phyloP scores from a whole-genome alignment of 768 basidiomycete genomes.

The Coprinellus aureogranulatus region DNA sequence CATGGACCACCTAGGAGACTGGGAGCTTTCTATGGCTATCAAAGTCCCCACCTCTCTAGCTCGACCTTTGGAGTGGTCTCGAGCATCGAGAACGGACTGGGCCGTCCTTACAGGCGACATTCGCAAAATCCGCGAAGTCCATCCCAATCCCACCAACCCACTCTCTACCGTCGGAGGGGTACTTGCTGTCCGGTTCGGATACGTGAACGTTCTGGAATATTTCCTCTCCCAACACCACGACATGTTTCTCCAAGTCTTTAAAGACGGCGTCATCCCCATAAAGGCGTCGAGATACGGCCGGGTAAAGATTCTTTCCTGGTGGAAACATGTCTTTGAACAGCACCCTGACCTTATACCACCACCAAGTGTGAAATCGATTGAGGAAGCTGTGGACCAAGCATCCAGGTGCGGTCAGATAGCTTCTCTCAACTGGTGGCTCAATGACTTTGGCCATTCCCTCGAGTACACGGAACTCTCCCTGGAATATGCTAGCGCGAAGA shows the following conservation, averaged over 20 bases:
- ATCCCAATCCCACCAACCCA: conserved; percentile 48
- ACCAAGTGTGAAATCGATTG: conserved; percentile 52
- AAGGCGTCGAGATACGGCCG: conserved; percentile 78
- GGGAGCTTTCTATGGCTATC: conserved; percentile 80
- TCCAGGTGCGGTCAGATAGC: conserved; percentile 72
- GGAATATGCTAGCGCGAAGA: conserved; percentile 75
- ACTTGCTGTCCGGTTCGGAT: conserved; percentile 67
- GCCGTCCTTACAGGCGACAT: conserved; percentile 69
- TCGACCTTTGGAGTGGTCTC: conserved; percentile 67
- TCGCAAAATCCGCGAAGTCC: conserved; percentile 56
- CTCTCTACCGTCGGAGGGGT: conserved; percentile 72
- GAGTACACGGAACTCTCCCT: conserved; percentile 80
- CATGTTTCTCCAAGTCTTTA: conserved; percentile 64
- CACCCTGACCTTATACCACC: conserved; percentile 58
- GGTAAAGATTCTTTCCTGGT: conserved; percentile 74
- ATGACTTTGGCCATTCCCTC: conserved; percentile 54
- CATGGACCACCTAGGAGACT: conserved; percentile 75
- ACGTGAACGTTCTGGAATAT: conserved; percentile 73
- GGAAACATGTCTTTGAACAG: conserved; percentile 63
- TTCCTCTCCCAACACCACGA: conserved; percentile 63
- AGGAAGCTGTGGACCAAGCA: conserved; percentile 75
- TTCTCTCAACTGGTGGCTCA: conserved; percentile 80
- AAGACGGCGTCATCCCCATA: conserved; percentile 68
- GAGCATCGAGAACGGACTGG: conserved; percentile 65
- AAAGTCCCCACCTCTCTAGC: conserved; percentile 68